Percentiles rank a stretch among this genome's conserved stretches.
These are phyloP conservation scores for Colletotrichum sp. DNA, from an alignment of 2,329 filamentous ascomycete genomes.

Conservation along the genomic window DNA sequence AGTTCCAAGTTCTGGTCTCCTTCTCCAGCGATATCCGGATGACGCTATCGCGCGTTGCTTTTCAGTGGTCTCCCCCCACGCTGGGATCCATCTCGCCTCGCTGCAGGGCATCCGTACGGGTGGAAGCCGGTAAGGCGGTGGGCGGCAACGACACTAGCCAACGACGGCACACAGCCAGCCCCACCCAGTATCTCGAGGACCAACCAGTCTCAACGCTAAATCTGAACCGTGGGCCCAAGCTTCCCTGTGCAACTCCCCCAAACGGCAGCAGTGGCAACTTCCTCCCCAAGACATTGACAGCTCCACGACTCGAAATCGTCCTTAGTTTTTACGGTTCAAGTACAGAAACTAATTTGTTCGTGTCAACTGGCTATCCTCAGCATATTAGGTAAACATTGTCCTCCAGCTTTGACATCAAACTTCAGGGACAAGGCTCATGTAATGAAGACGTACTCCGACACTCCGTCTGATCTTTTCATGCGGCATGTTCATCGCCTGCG, in stretches of 20 bases:
- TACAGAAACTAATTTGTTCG: neutral
- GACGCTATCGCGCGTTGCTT: constrained; percentile 18
- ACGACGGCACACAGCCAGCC: neutral
- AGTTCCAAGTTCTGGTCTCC: neutral
- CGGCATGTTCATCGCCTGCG: neutral
- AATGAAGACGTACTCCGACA: neutral
- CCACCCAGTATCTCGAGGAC: neutral
- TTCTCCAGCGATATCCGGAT: neutral
- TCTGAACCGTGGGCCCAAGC: neutral
- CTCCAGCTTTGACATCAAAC: neutral
- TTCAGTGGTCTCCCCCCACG: constrained; percentile 6
- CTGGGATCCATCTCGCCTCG: constrained; percentile 3
- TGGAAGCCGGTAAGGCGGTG: neutral
- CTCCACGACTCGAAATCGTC: neutral
- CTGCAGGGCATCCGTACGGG: constrained; percentile 1
- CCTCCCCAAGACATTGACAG: neutral
- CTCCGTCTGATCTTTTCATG: neutral
- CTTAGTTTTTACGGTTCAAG: neutral
- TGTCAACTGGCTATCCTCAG: neutral
- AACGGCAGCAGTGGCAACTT: neutral
- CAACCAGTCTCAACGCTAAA: neutral
- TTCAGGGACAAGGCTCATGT: neutral
- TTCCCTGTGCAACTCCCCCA: neutral
- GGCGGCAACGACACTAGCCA: neutral
- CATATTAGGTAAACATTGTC: neutral